Base-by-base conservation (phyloP, 192 early-diverging fungal species). In the Jimgerdemannia lactiflua region DNA sequence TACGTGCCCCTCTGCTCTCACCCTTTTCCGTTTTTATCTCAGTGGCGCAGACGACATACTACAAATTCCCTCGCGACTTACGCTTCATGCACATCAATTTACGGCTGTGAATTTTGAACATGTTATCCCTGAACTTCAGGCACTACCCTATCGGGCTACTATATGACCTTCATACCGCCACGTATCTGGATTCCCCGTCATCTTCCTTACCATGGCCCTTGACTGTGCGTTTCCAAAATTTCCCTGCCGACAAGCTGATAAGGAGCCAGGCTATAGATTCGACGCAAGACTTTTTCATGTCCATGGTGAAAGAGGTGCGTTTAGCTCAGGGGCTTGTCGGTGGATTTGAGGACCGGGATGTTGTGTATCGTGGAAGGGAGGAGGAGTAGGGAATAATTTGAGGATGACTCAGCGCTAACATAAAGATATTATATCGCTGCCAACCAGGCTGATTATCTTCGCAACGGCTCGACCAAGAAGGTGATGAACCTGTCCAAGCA, bases 131-230 rank as follows among this genome's bases (percentile, higher is more conserved):
- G 29, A 29, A 29, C 29, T 66, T 7, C 29, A 92, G 92, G 92
- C 95, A 96, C 75, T 94, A 93, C 78, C 95, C 95, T n/a, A 84
- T 95, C 41, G 95, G 94, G 3, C 86, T 96, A 3, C 81, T 96
- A 11, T 92, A 92, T 76, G 95, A 96, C 73, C 85, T 92, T 70
- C 82, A 84, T 77, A 83, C 82, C 65, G 67, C n/a, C 39, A 59
- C 49, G 6, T 59, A 59, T 59, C 49, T 59, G 49, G 49, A 14
- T 14, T 10, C 49, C 49, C 49, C 49, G 0, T 59, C 49, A 59
- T 76, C 84, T 19, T 65, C 82, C 39, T 44, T 93, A 39, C 95
- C 95, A 9, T 96, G 95, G 95, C 75, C 86, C 4, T 80, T 96
- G 17, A 94, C 87, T 9, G 77, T 95, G n/a, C 93, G 94, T 79